phyloP scores from a whole-genome alignment of 768 basidiomycete genomes.

The Terana coerulea region DNA sequence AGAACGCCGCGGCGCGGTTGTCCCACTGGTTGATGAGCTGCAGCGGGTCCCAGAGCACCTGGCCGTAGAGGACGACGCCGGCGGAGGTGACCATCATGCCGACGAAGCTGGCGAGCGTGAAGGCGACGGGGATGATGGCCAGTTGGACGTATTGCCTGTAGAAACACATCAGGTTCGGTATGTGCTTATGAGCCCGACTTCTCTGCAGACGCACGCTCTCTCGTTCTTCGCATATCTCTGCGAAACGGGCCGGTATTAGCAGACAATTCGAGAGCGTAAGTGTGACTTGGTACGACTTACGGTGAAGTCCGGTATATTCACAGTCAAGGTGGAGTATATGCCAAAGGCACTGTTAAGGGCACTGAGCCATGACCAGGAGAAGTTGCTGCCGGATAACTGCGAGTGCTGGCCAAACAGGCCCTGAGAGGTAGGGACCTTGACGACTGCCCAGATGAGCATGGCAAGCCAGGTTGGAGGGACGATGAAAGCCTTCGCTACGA shows the following conservation, averaged over 20 bases:
- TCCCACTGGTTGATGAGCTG: constrained; percentile 75
- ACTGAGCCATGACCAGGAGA: constrained; percentile 74
- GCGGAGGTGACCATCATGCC: constrained; percentile 81
- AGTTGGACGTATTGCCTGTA: constrained; percentile 69
- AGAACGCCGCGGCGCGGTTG: constrained; percentile 82
- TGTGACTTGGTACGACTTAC: constrained; percentile 24
- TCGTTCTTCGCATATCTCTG: constrained; percentile 71
- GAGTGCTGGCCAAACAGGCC: constrained; percentile 52
- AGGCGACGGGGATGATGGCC: constrained; percentile 76
- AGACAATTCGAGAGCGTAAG: not conserved
- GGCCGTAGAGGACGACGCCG: constrained; percentile 66
- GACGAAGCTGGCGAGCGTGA: constrained; percentile 72
- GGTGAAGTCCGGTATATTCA: constrained; percentile 87
- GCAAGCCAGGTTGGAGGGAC: constrained; percentile 43
- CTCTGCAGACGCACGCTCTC: constrained; percentile 40
- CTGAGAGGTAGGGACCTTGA: constrained; percentile 54
- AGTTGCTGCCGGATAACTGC: constrained; percentile 43
- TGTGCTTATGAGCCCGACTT: not conserved
- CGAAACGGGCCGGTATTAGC: not conserved
- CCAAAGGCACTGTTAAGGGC: constrained; percentile 75
- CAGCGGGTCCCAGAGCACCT: constrained; percentile 68
- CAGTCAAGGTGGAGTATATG: constrained; percentile 64
- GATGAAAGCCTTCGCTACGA: constrained; percentile 54
- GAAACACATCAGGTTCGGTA: not conserved
- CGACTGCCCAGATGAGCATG: constrained; percentile 77